These are phyloP conservation scores for Medicago truncatula DNA, from an alignment of 306 rosid genomes.

Conservation along the genomic window DNA sequence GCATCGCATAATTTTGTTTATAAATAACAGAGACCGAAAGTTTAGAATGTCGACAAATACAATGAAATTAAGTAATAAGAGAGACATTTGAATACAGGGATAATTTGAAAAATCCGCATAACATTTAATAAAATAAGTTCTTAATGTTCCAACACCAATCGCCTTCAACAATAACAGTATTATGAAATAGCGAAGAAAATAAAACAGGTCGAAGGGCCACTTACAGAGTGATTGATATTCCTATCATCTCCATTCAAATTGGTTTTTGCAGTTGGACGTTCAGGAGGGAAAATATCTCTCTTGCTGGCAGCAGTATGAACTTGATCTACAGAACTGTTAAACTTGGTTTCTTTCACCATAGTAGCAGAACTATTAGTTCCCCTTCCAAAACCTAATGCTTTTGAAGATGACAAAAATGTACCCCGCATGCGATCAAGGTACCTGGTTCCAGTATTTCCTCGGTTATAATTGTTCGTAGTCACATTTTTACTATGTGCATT, in stretches of 20 bases:
- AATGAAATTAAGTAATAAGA: slow-evolving; percentile 10
- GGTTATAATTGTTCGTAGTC: slow-evolving; percentile 54
- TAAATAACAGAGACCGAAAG: slow-evolving; percentile 7
- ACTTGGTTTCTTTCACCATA: slow-evolving; percentile 67
- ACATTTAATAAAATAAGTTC: slow-evolving; percentile 4
- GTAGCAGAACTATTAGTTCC: slow-evolving; percentile 58
- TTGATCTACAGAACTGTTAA: slow-evolving; percentile 69
- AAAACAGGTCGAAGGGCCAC: slow-evolving; percentile 45
- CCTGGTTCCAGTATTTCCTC: slow-evolving; percentile 81
- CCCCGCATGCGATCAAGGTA: slow-evolving; percentile 95
- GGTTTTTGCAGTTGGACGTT: slow-evolving; percentile 66
- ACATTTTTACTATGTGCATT: slow-evolving; percentile 62
- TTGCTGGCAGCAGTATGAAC: slow-evolving; percentile 59
- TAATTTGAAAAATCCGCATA: neutral
- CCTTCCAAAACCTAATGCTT: slow-evolving; percentile 91
- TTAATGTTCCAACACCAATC: slow-evolving; percentile 8
- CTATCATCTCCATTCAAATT: slow-evolving; percentile 70
- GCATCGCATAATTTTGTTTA: slow-evolving; percentile 11
- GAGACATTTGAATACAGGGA: slow-evolving; percentile 17
- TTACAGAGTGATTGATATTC: slow-evolving; percentile 72
- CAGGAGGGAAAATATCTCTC: slow-evolving; percentile 68
- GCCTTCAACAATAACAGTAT: slow-evolving; percentile 16
- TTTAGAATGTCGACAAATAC: slow-evolving; percentile 6
- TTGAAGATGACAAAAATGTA: slow-evolving; percentile 84
- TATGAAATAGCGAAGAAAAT: slow-evolving; percentile 16